Percentiles rank a stretch among this genome's conserved stretches.
Conservation (phyloP, 805 yeast genomes). For the Ogataea ramenticola region DNA sequence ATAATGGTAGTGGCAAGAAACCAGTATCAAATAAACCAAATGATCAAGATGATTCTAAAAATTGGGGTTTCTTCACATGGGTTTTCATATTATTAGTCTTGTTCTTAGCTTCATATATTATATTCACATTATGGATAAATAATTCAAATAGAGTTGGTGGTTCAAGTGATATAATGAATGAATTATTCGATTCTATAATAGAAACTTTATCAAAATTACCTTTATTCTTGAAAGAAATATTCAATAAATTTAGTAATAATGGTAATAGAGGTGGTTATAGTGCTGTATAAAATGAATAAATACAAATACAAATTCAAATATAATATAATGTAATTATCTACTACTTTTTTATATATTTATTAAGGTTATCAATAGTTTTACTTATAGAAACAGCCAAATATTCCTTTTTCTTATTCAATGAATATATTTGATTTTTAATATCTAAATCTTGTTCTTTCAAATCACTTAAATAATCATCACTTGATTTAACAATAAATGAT, state of each 20-base stretch:
- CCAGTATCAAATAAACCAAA: constrained; percentile 17
- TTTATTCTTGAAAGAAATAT: constrained; percentile 58
- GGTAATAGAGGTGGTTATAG: constrained; percentile 81
- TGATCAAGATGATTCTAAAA: constrained; percentile 30
- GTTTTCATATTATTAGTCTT: constrained; percentile 68
- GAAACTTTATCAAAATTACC: constrained; percentile 57
- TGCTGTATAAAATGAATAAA: constrained; percentile 86
- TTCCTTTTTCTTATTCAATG: constrained; percentile 58
- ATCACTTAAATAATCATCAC: constrained; percentile 37
- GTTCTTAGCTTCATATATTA: constrained; percentile 61
- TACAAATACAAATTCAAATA: constrained; percentile 2
- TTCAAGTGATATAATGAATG: constrained; percentile 61
- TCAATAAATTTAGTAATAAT: constrained; percentile 58
- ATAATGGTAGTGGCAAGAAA: no score
- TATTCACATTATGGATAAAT: constrained; percentile 70
- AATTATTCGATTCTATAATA: constrained; percentile 60
- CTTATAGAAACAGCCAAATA: constrained; percentile 74
- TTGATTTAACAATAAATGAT: constrained; percentile 47
- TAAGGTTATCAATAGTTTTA: constrained; percentile 61
- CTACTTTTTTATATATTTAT: constrained; percentile 27
- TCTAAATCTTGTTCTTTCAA: constrained; percentile 45
- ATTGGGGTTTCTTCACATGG: constrained; percentile 83
- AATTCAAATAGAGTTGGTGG: constrained; percentile 60
- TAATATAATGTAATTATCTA: background rate
- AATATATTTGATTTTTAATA: constrained; percentile 50